Evolutionary conservation across 768 basidiomycete genomes (phyloP).

Genomic region (Lactarius evosmus): DNA sequence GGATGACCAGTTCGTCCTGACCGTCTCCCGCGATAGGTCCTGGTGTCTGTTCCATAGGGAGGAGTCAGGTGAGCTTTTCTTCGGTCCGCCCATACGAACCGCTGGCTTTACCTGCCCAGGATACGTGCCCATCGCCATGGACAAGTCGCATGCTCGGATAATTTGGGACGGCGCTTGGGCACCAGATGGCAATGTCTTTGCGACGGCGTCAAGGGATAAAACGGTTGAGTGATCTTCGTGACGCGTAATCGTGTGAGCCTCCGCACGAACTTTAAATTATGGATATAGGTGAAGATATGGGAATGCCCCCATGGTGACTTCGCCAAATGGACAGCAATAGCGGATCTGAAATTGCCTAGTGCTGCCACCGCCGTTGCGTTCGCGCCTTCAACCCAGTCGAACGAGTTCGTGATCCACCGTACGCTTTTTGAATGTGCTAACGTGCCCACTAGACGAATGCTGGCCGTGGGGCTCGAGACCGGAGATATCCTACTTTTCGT

Average conservation of each 20-base stretch:
- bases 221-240: slow-evolving; percentile 49
- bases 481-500: slow-evolving; percentile 70
- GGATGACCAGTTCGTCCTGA: slow-evolving; percentile 72
- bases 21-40: slow-evolving; percentile 87
- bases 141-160: slow-evolving; percentile 88
- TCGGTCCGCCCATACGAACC: not conserved
- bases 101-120: slow-evolving; percentile 36
- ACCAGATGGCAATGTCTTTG: slow-evolving; percentile 71
- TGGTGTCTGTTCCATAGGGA: slow-evolving; percentile 75
- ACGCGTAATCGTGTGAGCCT: not conserved
- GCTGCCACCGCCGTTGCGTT: slow-evolving; percentile 84
- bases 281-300: slow-evolving; percentile 82
- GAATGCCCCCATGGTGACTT: slow-evolving; percentile 33
- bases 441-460: slow-evolving; percentile 40
- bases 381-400: slow-evolving; percentile 39
- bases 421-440: not conserved
- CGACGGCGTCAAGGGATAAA: slow-evolving; percentile 94
- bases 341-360: slow-evolving; percentile 66
- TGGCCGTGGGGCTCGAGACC: slow-evolving; percentile 84
- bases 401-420: slow-evolving; percentile 39
- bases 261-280: not conserved
- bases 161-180: slow-evolving; percentile 97
- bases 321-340: slow-evolving; percentile 51
- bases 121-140: slow-evolving; percentile 58
- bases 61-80: slow-evolving; percentile 39